Base-by-base conservation (phyloP, 2,329 filamentous ascomycete species). In the Botrytis porri region DNA sequence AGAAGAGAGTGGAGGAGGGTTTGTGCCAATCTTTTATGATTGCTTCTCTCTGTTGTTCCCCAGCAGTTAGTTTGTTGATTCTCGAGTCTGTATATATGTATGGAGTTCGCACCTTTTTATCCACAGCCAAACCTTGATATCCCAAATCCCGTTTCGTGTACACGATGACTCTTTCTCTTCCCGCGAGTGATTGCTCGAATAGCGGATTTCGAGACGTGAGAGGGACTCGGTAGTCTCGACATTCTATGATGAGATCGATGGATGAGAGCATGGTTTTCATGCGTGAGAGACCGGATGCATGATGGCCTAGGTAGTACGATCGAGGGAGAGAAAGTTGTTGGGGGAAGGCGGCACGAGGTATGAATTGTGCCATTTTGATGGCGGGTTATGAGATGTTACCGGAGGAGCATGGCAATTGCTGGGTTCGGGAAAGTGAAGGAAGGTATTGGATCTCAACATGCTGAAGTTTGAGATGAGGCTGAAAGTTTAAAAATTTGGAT, bases 301-400 rank as follows among this genome's bases (percentile, higher is more conserved):
- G 96, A 84, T 99, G 96, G 75, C 96, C 96, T 64, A 98, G 88
- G 84, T 93, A 99, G 84, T 98, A 99, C 74, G 95, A 96, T 76
- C 93, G 90, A 57, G 93, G 91, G 75, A 98, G 91, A 70, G 90
- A 92, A 61, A 84, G 80, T 79, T 95, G 91, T 61, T 90, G 85
- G 57, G 91, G 89, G 82, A 97, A 98, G 70, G 84, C 83, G 76
- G 85, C 82, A 78, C 95, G 93, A 39, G 96, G 93, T 60, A 91
- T 82, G 83, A 98, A 97, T 73, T 77, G 71, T 70, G 78, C 74
- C 77, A 79, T 80, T 57, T 18, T 69, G 57, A 60, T 65, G 73
- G 73, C 71, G 37, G 29, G 5, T 25, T 48, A 22, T 9, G 41
- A 54, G 25, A 48, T 74, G 71, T 67, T 78, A 77, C 74, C 45